Base-by-base conservation (phyloP, 352 stramenopile species). In the Phytophthora agathidicida region DNA sequence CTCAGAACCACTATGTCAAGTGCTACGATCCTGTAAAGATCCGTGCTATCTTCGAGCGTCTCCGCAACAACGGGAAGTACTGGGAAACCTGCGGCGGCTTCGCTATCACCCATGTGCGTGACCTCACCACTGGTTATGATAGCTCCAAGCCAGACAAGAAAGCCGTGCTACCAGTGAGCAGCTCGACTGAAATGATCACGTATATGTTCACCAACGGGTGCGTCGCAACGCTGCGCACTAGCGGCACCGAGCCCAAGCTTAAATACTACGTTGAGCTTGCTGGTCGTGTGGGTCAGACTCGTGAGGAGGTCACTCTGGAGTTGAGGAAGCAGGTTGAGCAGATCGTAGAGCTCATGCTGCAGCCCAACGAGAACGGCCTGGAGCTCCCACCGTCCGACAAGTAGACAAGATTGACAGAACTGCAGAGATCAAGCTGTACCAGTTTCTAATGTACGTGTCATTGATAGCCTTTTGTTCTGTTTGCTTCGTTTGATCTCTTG, bases 191-290 rank as follows among this genome's bases (percentile, higher is more conserved):
- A 43, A 99, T 99, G 97, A 97, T 99, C 68, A 98, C 96, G 23
- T 97, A 98, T 72, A 83, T 80, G 28, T 99, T 99, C 60, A 72
- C 60, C 17, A 99, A 99, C 76, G 96, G 97, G 44, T 97, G 91
- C 63, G 92, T 98, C 36, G 89, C 95, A 16, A 99, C 98, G 46
- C 88, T 99, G 49, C 91, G 97, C 57, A 98, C 96, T 28, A 99
- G 95, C 68, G 97, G 97, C 16, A 99, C 97, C 10, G 97, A 99
- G 71, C 97, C 97, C 17, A 99, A 99, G 76, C 97, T 99, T 56
- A 99, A 99, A 77, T 99, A 98, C 68, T 99, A 99, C 70, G 89
- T 98, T 30, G 97, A 99, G 80, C 71, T 93, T 10, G 82, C 83
- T 19, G 87, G 84, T 17, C 63, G 76, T 23, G 71, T 87, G 17